Evolutionary conservation across 2,329 filamentous ascomycete genomes (phyloP).

Genomic region (Reticulascus tulasneorum): DNA sequence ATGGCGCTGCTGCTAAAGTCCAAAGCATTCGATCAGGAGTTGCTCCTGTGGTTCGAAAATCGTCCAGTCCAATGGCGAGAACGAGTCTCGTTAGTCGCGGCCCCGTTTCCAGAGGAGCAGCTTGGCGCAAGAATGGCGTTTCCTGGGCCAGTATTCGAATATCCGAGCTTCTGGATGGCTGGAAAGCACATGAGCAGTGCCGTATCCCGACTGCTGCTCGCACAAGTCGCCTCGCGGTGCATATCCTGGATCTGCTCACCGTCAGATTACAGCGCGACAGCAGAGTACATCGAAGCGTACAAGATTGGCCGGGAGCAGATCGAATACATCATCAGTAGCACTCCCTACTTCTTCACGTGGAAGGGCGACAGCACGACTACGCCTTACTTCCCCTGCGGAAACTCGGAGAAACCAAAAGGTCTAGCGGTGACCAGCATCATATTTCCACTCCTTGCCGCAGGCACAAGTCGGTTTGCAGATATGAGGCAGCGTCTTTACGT

Average conservation of each 20-base stretch:
- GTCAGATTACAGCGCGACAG: constrained; percentile 16
- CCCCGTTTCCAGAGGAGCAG: constrained; percentile 12
- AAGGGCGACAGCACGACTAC: constrained; percentile 17
- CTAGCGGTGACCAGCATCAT: constrained; percentile 17
- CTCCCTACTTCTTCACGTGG: constrained; percentile 19
- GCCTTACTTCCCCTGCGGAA: constrained; percentile 19
- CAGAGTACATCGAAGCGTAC: constrained; percentile 16
- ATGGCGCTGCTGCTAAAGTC: constrained; percentile 16
- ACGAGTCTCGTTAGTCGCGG: constrained; percentile 13
- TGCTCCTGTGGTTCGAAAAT: constrained; percentile 16
- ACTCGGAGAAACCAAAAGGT: constrained; percentile 19
- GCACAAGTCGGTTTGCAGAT: constrained; percentile 17
- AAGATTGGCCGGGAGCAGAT: constrained; percentile 17
- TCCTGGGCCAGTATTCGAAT: constrained; percentile 16
- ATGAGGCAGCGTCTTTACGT: constrained; percentile 15
- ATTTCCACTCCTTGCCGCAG: constrained; percentile 18
- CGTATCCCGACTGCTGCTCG: constrained; percentile 17
- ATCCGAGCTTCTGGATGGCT: constrained; percentile 19
- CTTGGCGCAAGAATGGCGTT: constrained; percentile 13
- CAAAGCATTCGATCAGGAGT: constrained; percentile 14
- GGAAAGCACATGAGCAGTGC: constrained; percentile 20
- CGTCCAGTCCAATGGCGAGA: constrained; percentile 17
- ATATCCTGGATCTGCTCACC: constrained; percentile 18
- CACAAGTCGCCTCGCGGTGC: constrained; percentile 17
- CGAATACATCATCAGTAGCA: constrained; percentile 16